These are phyloP conservation scores for Raddia distichophylla DNA, from an alignment of 176 grass and related monocot species.

Conservation along the genomic window DNA sequence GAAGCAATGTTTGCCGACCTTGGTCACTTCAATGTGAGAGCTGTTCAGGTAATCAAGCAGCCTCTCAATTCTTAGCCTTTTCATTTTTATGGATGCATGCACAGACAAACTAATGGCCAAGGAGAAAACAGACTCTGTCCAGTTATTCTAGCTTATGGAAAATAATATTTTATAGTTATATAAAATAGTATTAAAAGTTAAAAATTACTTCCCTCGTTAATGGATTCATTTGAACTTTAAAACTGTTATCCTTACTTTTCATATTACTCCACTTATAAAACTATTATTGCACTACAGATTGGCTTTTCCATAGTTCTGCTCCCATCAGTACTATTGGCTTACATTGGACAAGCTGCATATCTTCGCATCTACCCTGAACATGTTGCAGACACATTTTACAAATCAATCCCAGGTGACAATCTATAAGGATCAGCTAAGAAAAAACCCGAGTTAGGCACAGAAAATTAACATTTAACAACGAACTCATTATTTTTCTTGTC, in stretches of 20 bases:
- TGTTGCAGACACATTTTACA: conserved; percentile 66
- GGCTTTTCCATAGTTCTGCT: conserved; percentile 60
- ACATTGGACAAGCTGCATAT: conserved; percentile 75
- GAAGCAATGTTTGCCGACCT: conserved; percentile 86
- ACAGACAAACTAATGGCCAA: background rate
- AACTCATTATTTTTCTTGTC: conserved; percentile 17
- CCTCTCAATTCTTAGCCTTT: background rate
- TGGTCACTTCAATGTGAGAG: conserved; percentile 77
- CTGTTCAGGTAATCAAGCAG: conserved; percentile 59
- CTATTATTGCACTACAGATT: conserved; percentile 50
- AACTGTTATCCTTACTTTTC: conserved; percentile 23
- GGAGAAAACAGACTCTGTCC: background rate
- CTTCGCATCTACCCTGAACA: conserved; percentile 49
- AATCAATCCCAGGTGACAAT: conserved; percentile 70
- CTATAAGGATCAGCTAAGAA: conserved; percentile 28
- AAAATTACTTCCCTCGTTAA: conserved; percentile 8
- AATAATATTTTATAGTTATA: background rate
- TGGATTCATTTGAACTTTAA: background rate
- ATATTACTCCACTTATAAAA: background rate
- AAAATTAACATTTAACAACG: background rate
- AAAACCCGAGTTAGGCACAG: background rate
- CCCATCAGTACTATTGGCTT: conserved; percentile 63
- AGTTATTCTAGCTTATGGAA: background rate
- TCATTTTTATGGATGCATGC: conserved; percentile 18
- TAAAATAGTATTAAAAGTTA: background rate